These are phyloP conservation scores for Stachybotrys chlorohalonatus DNA, from an alignment of 2,329 filamentous ascomycete species.

Conservation along the genomic window DNA sequence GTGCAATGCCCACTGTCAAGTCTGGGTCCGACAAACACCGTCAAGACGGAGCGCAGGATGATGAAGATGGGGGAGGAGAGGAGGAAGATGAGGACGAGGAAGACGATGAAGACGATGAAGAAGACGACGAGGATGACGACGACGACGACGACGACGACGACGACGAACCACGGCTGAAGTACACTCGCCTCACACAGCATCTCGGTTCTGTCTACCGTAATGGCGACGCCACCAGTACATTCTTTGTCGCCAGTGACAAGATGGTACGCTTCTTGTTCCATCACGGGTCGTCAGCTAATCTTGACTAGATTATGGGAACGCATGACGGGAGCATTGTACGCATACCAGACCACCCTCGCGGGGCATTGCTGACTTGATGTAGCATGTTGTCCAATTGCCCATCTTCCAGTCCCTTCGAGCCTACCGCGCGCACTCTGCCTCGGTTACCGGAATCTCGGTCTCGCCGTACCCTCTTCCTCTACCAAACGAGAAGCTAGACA, in stretches of 20 bases:
- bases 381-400: conserved; percentile 83
- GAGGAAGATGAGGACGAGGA: conserved; percentile 26
- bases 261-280: conserved; percentile 53
- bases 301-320: conserved; percentile 70
- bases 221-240: conserved; percentile 87
- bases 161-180: conserved; percentile 91
- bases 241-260: conserved; percentile 88
- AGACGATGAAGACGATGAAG: conserved; percentile 33
- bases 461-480: conserved; percentile 67
- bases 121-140: conserved; percentile 47
- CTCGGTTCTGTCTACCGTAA: conserved; percentile 80
- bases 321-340: conserved; percentile 94
- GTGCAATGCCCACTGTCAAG: background rate
- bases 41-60: conserved; percentile 1
- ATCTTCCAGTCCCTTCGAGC: conserved; percentile 71
- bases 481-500: conserved; percentile 33
- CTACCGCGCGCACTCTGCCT: conserved; percentile 89
- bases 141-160: conserved; percentile 78
- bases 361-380: conserved; percentile 14
- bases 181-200: conserved; percentile 74
- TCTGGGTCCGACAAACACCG: background rate
- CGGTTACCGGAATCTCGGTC: conserved; percentile 80
- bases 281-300: conserved; percentile 6
- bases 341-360: conserved; percentile 5
- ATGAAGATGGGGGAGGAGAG: conserved; percentile 1